Evolutionary conservation across 208 protist species (phyloP).

Genomic region (Endotrypanum monterogeii): DNA sequence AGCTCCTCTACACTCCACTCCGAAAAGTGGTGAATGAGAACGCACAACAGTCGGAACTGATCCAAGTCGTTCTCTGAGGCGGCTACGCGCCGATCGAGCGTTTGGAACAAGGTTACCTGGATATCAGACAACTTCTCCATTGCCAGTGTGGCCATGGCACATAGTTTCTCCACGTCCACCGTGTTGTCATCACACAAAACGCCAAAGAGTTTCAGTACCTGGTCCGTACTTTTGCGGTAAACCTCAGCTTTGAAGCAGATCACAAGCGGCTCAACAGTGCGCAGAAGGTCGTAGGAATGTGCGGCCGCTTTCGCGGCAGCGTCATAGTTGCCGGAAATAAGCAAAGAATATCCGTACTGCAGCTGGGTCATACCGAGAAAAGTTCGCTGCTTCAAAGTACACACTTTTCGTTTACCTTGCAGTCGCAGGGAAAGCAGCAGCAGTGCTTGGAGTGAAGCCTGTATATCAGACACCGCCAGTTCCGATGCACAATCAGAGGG

Average conservation of each 20-base stretch:
- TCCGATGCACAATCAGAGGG: not conserved
- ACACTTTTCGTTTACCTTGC: not conserved
- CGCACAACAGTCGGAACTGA: slow-evolving; percentile 20
- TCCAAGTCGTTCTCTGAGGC: not conserved
- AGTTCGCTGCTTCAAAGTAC: slow-evolving; percentile 11
- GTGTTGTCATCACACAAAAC: not conserved
- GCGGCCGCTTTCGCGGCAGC: slow-evolving; percentile 5
- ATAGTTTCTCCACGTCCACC: slow-evolving; percentile 22
- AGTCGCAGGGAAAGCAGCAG: slow-evolving; percentile 34
- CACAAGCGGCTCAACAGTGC: slow-evolving; percentile 36
- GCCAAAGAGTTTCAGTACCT: slow-evolving; percentile 6
- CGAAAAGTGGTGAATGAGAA: slow-evolving; percentile 14
- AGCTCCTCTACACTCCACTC: slow-evolving; percentile 26
- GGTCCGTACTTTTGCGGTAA: slow-evolving; percentile 1
- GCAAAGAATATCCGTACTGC: slow-evolving; percentile 31
- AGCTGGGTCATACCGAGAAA: slow-evolving; percentile 38
- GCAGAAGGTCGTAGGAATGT: slow-evolving; percentile 19
- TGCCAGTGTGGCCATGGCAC: slow-evolving; percentile 23
- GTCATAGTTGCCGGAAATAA: slow-evolving; percentile 20
- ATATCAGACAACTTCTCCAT: slow-evolving; percentile 18
- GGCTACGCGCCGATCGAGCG: slow-evolving; percentile 10
- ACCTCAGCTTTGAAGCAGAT: slow-evolving; percentile 24
- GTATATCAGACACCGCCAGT: not conserved
- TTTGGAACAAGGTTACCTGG: slow-evolving; percentile 4
- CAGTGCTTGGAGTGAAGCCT: slow-evolving; percentile 16